Evolutionary conservation across 2,329 filamentous ascomycete species (phyloP).

Genomic region (Colletotrichum eleusines): DNA sequence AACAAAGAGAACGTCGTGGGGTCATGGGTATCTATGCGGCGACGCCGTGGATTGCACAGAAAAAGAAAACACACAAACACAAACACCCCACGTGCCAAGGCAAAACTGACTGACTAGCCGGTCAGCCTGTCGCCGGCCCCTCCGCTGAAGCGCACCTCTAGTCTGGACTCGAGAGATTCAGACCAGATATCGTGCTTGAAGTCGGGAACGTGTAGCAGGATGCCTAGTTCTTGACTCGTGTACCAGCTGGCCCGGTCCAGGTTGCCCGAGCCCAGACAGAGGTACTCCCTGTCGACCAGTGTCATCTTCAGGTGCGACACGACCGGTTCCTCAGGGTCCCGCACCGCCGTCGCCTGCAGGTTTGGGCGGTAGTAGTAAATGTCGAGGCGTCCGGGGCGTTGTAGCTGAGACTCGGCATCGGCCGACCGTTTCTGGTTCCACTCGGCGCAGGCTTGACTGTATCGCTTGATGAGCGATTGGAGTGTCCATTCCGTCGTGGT

Average conservation of each 20-base stretch:
- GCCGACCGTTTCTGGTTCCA: constrained; percentile 32
- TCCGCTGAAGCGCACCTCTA: constrained; percentile 46
- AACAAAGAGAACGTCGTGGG: no score
- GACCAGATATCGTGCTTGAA: constrained; percentile 56
- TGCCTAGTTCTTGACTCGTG: constrained; percentile 85
- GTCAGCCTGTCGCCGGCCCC: constrained; percentile 5
- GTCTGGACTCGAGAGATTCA: constrained; percentile 52
- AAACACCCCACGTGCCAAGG: neutral
- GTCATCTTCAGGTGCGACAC: constrained; percentile 84
- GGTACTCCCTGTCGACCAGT: constrained; percentile 75
- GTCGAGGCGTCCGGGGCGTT: constrained; percentile 61
- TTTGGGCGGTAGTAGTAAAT: constrained; percentile 69
- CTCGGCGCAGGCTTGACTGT: constrained; percentile 52
- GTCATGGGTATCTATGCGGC: constrained; percentile 31
- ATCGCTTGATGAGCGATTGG: constrained; percentile 67
- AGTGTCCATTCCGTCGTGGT: constrained; percentile 78
- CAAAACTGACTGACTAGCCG: constrained; percentile 37
- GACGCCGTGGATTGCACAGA: neutral
- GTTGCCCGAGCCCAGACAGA: constrained; percentile 83
- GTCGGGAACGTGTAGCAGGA: constrained; percentile 65
- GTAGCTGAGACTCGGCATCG: constrained; percentile 58
- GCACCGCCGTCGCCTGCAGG: constrained; percentile 45
- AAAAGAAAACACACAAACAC: neutral
- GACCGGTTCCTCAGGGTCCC: constrained; percentile 68
- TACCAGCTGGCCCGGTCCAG: constrained; percentile 89